Base-by-base conservation (phyloP, 345 rosid genomes). In the Dipteronia sinensis region DNA sequence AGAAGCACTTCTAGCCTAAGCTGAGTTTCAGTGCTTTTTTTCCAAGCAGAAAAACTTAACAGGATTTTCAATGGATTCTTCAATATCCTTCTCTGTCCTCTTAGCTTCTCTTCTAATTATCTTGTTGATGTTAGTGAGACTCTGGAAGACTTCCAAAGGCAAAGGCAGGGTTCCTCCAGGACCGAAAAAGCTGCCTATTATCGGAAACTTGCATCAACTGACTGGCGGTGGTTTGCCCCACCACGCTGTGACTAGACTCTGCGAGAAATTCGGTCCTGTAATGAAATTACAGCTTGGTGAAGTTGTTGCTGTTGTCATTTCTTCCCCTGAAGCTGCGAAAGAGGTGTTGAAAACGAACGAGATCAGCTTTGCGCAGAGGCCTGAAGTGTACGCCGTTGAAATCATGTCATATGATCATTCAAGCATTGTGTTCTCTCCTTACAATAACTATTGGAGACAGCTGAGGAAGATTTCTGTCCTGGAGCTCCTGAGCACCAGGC, bases 131-230 rank as follows among this genome's bases (percentile, higher is more conserved):
- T 22, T 49, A 0, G 6, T 71, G 27, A 68, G 29, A 47, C 22
- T 59, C 5, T 8, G 65, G 67, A 81, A 81, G 19, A 65, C 19
- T 12, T 31, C 75, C 29, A 22, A 72, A 59, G 65, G 34, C 47
- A 42, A 25, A 40, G 69, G 22, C 7, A 67, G 25, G 27, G 27
- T 38, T 8, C 78, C 67, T 34, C 80, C 83, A 12, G 80, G 83
- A 29, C 83, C 77, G 7, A 27, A 61, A 68, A 71, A 27, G 74
- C 74, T 81, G 46, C 83, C 83, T 3, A 9, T 81, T 49, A 72
- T 76, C 7, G 80, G 83, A 1, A 77, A 81, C 74, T 47, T 81
- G 83, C 80, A 77, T 64, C 80, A 81, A 1, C 42, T 77, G 20
- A 0, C 44, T 15, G 61, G 83, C 9, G 67, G 83, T 6, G 71